A percentile compares a stretch with the other conserved stretches of the same genome.
phyloP scores from a whole-genome alignment of 805 yeast genomes.

The Starmerella geochares region DNA sequence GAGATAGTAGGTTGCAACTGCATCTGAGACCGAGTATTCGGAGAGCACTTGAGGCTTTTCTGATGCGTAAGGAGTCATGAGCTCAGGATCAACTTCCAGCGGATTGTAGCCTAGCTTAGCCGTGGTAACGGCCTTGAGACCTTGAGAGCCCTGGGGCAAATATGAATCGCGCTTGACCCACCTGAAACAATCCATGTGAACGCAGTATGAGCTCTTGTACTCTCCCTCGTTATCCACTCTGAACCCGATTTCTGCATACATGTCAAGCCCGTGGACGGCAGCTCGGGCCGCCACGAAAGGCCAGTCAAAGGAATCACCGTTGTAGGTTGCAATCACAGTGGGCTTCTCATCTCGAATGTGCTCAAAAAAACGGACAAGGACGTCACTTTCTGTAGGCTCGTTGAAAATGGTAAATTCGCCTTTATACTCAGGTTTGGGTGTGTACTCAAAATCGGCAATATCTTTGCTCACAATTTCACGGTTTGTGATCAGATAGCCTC shows the following conservation, averaged over 20 bases:
- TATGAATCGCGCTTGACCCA: slow-evolving; percentile 99
- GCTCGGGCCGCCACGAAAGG: slow-evolving; percentile 92
- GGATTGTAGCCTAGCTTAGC: slow-evolving; percentile 94
- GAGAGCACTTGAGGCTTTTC: slow-evolving; percentile 87
- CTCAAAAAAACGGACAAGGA: slow-evolving; percentile 70
- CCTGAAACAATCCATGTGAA: slow-evolving; percentile 92
- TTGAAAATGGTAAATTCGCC: slow-evolving; percentile 85
- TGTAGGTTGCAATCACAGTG: slow-evolving; percentile 94
- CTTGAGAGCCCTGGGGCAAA: slow-evolving; percentile 96
- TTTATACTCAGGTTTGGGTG: slow-evolving; percentile 92
- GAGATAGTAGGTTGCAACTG: slow-evolving; percentile 93
- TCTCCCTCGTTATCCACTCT: slow-evolving; percentile 89
- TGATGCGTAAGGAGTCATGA: slow-evolving; percentile 95
- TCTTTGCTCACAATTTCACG: slow-evolving; percentile 90
- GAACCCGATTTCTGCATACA: slow-evolving; percentile 91
- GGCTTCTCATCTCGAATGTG: slow-evolving; percentile 83
- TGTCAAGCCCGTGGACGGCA: slow-evolving; percentile 66
- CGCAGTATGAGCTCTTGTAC: slow-evolving; percentile 83
- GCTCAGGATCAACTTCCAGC: slow-evolving; percentile 89
- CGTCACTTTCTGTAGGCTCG: slow-evolving; percentile 71
- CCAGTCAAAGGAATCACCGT: slow-evolving; percentile 99
- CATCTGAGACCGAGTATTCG: slow-evolving; percentile 97
- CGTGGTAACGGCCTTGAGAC: slow-evolving; percentile 94
- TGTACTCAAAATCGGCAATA: slow-evolving; percentile 92
- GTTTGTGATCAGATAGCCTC: slow-evolving; percentile 86